These are phyloP conservation scores for Edaphochlamys debaryana DNA, from an alignment of 139 green algal genomes.

Conservation along the genomic window DNA sequence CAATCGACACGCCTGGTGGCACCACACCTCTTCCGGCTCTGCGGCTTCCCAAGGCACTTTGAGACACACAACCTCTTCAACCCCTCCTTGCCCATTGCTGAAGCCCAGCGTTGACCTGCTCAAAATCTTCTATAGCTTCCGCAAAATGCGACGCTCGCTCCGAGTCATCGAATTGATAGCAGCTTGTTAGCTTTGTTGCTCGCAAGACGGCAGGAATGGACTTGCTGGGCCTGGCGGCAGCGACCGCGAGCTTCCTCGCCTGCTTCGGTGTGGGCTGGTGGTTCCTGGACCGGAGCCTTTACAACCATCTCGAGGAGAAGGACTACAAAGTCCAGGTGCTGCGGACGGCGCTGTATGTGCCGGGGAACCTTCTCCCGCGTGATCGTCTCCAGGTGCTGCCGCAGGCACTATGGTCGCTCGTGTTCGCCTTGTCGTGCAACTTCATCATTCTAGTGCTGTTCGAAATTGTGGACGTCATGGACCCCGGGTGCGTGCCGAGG, in stretches of 20 bases:
- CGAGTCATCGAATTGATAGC: too few relatives aligned
- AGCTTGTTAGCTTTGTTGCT: too few relatives aligned
- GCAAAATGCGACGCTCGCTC: too few relatives aligned
- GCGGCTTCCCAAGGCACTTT: too few relatives aligned
- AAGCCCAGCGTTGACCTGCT: too few relatives aligned
- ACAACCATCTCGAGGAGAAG: conserved; percentile 61
- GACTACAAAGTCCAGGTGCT: conserved; percentile 59
- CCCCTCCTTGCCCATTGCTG: too few relatives aligned
- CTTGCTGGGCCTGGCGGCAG: conserved; percentile 4
- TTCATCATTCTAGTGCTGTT: conserved; percentile 90
- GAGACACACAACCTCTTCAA: too few relatives aligned
- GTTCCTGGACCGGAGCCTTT: conserved; percentile 61
- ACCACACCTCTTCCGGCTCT: too few relatives aligned
- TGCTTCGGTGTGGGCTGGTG: conserved; percentile 58
- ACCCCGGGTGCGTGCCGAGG: conserved; percentile 54
- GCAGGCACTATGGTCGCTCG: conserved; percentile 84
- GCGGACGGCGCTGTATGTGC: not conserved
- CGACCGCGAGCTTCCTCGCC: not conserved
- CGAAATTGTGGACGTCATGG: conserved; percentile 86
- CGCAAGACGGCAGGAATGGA: conserved; percentile 12
- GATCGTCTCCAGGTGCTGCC: not conserved
- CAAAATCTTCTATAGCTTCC: too few relatives aligned
- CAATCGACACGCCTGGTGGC: too few relatives aligned
- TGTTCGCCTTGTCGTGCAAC: conserved; percentile 93
- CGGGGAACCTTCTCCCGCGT: not conserved